Evolutionary conservation across 805 yeast species (phyloP).

Genomic region (Osmozyma mogii): DNA sequence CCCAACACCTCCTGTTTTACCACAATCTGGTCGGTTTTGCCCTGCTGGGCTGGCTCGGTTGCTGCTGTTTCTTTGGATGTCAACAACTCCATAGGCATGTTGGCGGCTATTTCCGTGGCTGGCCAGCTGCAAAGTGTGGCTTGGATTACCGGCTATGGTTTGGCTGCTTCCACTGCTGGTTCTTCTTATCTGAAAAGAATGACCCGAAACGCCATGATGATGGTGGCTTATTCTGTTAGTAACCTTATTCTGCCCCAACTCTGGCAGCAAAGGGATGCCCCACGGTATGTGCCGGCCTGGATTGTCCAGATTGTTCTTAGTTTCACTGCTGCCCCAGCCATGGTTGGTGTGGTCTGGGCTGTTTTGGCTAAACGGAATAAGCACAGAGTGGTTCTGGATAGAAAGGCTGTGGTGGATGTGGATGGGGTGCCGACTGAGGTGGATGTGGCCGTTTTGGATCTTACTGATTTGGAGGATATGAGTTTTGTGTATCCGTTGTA

Average conservation of each 20-base stretch:
- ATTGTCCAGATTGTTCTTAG: slow-evolving; percentile 48
- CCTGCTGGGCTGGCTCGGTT: slow-evolving; percentile 39
- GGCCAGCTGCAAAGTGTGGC: slow-evolving; percentile 37
- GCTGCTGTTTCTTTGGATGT: slow-evolving; percentile 39
- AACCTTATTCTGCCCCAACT: slow-evolving; percentile 51
- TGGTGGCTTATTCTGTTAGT: slow-evolving; percentile 40
- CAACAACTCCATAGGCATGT: slow-evolving; percentile 31
- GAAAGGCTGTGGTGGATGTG: slow-evolving; percentile 21
- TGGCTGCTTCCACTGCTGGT: slow-evolving; percentile 28
- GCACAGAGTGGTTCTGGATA: slow-evolving; percentile 24
- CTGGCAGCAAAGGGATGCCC: slow-evolving; percentile 41
- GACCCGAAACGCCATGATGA: slow-evolving; percentile 36
- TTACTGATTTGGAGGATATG: slow-evolving; percentile 47
- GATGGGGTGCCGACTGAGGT: slow-evolving; percentile 25
- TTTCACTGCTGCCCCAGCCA: slow-evolving; percentile 37
- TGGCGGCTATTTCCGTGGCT: slow-evolving; percentile 42
- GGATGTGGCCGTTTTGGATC: slow-evolving; percentile 39
- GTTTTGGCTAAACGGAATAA: slow-evolving; percentile 39
- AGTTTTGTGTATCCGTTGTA: slow-evolving; percentile 45
- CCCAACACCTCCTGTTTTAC: slow-evolving; percentile 33
- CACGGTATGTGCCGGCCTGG: slow-evolving; percentile 33
- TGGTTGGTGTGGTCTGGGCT: slow-evolving; percentile 36
- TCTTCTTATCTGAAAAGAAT: slow-evolving; percentile 41
- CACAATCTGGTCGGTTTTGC: slow-evolving; percentile 27
- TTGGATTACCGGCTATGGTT: slow-evolving; percentile 24